Evolutionary conservation across 2,329 filamentous ascomycete genomes (phyloP), one percentile per base, ranked within the genome.

Genomic region (Colletotrichum euphorbiae): DNA sequence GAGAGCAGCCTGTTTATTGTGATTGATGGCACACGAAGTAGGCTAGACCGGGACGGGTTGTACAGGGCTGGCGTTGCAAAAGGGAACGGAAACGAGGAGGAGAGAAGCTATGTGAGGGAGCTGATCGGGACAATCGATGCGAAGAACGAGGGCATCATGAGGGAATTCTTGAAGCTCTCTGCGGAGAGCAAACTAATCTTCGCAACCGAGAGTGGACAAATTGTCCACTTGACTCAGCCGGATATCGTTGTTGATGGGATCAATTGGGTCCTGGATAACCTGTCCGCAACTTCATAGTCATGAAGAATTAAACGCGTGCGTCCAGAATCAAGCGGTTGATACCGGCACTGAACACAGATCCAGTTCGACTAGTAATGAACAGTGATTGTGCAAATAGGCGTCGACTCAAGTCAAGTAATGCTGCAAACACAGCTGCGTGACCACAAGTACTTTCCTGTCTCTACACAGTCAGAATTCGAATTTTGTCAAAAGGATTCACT

Each of bases 61-160:
- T 60, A 45, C 15, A 24, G n/a, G 7, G 62, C 62, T 2, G 62
- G 62, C 0, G 55, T 60, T 33, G 62, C 54, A 8, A 46, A 28
- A 43, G 62, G 62, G 13, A 65, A 65, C 36, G 62, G 54, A 13
- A 65, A 45, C 15, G 55, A 65, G 38, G 62, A 65, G 62, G 21
- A 60, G 45, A 65, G 54, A 9, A 7, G 13, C 1, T 38, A 65
- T 48, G 62, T 65, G 43, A 60, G 62, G 19, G 46, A 38, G n/a
- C 15, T 65, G 45, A 60, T 60, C 31, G 12, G 31, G 45, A n/a
- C 24, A 8, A 55, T 60, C 11, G 54, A 65, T 40, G 62, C 6
- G 36, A 64, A 64, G 24, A 43, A 15, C 12, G 54, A 51, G 24
- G 33, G 13, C 13, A 33, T 64, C 52, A 64, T 64, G 61, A 64